Conservation (phyloP, 1,284 basidiomycete species). For the Rhodotorula sp. region DNA sequence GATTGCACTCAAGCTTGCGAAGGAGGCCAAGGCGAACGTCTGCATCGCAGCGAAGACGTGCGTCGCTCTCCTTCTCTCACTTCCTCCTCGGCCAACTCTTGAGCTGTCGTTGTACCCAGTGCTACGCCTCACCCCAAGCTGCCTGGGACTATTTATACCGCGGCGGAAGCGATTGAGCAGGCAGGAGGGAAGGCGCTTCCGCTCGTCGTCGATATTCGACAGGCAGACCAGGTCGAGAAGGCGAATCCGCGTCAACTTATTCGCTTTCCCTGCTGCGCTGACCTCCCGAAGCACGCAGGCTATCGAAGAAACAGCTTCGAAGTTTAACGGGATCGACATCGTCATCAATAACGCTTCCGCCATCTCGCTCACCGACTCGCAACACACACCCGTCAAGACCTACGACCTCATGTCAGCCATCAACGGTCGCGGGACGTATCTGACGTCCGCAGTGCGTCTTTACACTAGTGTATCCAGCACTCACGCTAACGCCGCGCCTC, state of each 20-base stretch:
- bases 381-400: slow-evolving; percentile 40
- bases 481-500: neutral
- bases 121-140: slow-evolving; percentile 41
- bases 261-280: neutral
- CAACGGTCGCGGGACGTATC: slow-evolving; percentile 45
- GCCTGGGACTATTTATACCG: slow-evolving; percentile 48
- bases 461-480: neutral
- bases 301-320: slow-evolving; percentile 35
- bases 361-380: slow-evolving; percentile 44
- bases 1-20: slow-evolving; percentile 12
- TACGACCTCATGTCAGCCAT: slow-evolving; percentile 43
- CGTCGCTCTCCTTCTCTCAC: neutral
- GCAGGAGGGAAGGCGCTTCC: slow-evolving; percentile 43
- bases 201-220: slow-evolving; percentile 47
- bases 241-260: neutral
- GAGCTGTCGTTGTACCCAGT: neutral
- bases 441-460: slow-evolving; percentile 35
- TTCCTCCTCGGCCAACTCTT: neutral
- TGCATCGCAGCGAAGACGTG: slow-evolving; percentile 35
- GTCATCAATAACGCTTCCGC: slow-evolving; percentile 48
- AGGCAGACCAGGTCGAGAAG: slow-evolving; percentile 41
- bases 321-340: slow-evolving; percentile 46
- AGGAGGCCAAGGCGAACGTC: slow-evolving; percentile 9
- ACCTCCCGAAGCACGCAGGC: neutral
- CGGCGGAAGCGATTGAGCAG: slow-evolving; percentile 44